These are phyloP conservation scores for Suhomyces sp. DNA, from an alignment of 805 yeast genomes.

Conservation along the genomic window DNA sequence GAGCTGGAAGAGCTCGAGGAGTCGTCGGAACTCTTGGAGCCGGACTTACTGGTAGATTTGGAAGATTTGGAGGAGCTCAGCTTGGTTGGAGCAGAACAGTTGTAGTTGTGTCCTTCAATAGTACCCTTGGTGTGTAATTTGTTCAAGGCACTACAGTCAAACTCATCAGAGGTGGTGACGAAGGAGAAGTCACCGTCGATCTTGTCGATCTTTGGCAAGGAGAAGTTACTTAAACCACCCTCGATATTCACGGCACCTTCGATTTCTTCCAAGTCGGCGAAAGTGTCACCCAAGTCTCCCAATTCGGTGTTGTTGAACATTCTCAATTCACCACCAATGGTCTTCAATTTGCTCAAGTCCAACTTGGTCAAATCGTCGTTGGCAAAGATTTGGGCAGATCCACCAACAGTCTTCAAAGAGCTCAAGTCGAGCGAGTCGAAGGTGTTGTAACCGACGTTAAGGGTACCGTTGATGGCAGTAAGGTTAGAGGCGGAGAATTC, in stretches of 20 bases:
- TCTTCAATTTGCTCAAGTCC: conserved; percentile 25
- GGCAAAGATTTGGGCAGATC: conserved; percentile 39
- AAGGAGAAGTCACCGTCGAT: conserved; percentile 43
- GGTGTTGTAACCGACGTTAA: conserved; percentile 38
- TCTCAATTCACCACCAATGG: conserved; percentile 41
- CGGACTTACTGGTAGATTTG: conserved; percentile 9
- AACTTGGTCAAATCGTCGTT: conserved; percentile 39
- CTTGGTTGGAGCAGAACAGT: conserved; percentile 35
- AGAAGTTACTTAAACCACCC: conserved; percentile 39
- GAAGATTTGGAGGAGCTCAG: conserved; percentile 15
- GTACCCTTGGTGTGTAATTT: conserved; percentile 27
- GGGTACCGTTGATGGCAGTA: conserved; percentile 40
- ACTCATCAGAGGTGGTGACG: conserved; percentile 33
- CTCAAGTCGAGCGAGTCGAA: conserved; percentile 30
- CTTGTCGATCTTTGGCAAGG: conserved; percentile 34
- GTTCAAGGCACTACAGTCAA: conserved; percentile 35
- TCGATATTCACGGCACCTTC: conserved; percentile 40
- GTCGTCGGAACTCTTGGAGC: conserved; percentile 12
- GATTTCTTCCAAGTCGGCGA: conserved; percentile 28
- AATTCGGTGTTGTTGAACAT: conserved; percentile 41
- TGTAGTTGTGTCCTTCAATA: conserved; percentile 45
- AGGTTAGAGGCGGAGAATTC: conserved; percentile 30
- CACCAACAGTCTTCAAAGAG: conserved; percentile 33
- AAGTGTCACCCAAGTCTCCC: conserved; percentile 27
- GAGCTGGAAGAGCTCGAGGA: conserved; percentile 18